These are phyloP conservation scores for Zasmidium citrigriseum DNA, from an alignment of 2,329 filamentous ascomycete species.

Conservation along the genomic window DNA sequence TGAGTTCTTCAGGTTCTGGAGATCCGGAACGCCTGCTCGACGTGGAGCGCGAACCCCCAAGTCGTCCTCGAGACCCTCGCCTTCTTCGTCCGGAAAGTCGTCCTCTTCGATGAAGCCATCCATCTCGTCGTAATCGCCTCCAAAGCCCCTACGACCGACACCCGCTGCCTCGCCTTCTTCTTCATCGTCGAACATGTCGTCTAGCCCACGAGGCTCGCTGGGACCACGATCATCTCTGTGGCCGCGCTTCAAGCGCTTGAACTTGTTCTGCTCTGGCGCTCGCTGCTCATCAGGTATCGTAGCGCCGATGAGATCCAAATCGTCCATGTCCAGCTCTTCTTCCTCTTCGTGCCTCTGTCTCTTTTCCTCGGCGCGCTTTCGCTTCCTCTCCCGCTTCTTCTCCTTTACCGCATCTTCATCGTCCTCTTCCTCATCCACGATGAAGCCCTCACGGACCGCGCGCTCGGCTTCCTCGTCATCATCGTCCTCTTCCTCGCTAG, in stretches of 20 bases:
- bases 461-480: conserved; percentile 86
- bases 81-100: conserved; percentile 82
- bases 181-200: conserved; percentile 94
- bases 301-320: conserved; percentile 91
- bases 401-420: conserved; percentile 66
- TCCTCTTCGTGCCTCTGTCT: conserved; percentile 63
- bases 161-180: conserved; percentile 65
- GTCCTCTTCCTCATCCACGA: conserved; percentile 91
- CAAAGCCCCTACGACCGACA: conserved; percentile 40
- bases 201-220: conserved; percentile 69
- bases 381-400: conserved; percentile 68
- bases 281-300: conserved; percentile 70
- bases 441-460: conserved; percentile 84
- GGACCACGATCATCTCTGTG: conserved; percentile 69
- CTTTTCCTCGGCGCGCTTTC: conserved; percentile 73
- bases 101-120: conserved; percentile 96
- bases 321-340: conserved; percentile 85
- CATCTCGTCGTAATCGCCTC: conserved; percentile 74
- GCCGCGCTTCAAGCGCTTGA: conserved; percentile 94
- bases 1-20: conserved; percentile 65
- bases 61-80: conserved; percentile 76
- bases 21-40: conserved; percentile 66
- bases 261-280: conserved; percentile 72
- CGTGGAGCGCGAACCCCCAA: conserved; percentile 82
- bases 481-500: conserved; percentile 81